A percentile compares a stretch with the other conserved stretches of the same genome.
Evolutionary conservation across 1,284 basidiomycete genomes (phyloP).

Genomic region (Moniliophthora roreri): DNA sequence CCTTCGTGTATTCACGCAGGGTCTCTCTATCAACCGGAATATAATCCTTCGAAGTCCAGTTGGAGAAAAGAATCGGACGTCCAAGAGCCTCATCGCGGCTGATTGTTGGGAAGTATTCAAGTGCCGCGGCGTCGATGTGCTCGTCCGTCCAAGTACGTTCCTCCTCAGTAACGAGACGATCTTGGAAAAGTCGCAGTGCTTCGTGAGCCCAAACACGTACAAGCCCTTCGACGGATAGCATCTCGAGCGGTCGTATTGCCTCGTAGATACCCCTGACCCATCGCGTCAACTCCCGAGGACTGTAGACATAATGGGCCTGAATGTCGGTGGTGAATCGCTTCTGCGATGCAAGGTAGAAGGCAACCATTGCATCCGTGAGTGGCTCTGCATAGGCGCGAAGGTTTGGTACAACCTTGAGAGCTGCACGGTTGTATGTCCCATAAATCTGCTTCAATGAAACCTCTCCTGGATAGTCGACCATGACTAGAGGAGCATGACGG

Average conservation of each 20-base stretch:
- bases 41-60: constrained; percentile 99
- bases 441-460: constrained; percentile 98
- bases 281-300: constrained; percentile 96
- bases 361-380: constrained; percentile 97
- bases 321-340: constrained; percentile 92
- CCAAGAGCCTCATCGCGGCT: constrained; percentile 79
- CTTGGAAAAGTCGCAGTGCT: constrained; percentile 95
- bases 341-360: constrained; percentile 94
- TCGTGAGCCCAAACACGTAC: constrained; percentile 99
- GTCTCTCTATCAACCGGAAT: constrained; percentile 92
- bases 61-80: constrained; percentile 95
- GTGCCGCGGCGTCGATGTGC: constrained; percentile 82
- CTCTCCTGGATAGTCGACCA: constrained; percentile 99
- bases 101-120: constrained; percentile 91
- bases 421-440: constrained; percentile 96
- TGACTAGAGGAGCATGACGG: constrained; percentile 96
- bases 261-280: constrained; percentile 99
- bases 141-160: constrained; percentile 96
- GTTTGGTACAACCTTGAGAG: constrained; percentile 94
- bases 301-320: constrained; percentile 99
- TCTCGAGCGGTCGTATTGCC: constrained; percentile 91
- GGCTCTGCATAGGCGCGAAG: constrained; percentile 93
- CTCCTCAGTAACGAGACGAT: constrained; percentile 90
- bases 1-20: constrained; percentile 95
- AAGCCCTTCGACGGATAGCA: constrained; percentile 89